Percentiles rank a stretch among this genome's conserved stretches.
These are phyloP conservation scores for Odonthalia washingtoniensis DNA, from an alignment of 31 red algal genomes.

Conservation along the genomic window DNA sequence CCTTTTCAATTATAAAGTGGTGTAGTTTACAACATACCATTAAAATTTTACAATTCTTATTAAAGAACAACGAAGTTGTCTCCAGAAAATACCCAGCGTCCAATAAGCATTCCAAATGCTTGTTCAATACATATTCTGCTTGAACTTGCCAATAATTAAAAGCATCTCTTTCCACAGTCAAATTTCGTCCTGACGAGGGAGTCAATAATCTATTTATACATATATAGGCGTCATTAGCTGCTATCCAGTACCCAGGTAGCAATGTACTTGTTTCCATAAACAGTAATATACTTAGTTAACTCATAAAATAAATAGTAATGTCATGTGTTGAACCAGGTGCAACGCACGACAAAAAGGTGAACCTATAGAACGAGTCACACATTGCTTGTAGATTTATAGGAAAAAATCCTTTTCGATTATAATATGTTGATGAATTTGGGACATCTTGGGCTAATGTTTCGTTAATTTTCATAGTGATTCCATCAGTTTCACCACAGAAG, in stretches of 20 bases:
- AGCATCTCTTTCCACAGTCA: not conserved
- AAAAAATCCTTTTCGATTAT: conserved; percentile 53
- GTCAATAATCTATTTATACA: conserved; percentile 31
- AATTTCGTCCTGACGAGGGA: conserved; percentile 16
- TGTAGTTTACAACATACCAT: too few relatives aligned
- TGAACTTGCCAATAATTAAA: conserved; percentile 13
- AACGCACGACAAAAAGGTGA: too few relatives aligned
- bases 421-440: conserved; percentile 48
- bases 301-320: too few relatives aligned
- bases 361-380: too few relatives aligned
- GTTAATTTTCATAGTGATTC: too few relatives aligned
- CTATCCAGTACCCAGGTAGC: conserved; percentile 26
- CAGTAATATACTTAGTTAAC: too few relatives aligned
- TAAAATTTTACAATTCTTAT: not conserved
- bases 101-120: conserved; percentile 6
- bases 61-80: not conserved
- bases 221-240: conserved; percentile 39
- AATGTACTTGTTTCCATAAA: not conserved
- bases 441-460: conserved; percentile 9
- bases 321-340: too few relatives aligned
- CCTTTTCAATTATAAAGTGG: too few relatives aligned
- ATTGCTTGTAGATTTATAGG: conserved; percentile 46
- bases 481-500: too few relatives aligned
- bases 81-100: not conserved
- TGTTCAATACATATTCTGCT: conserved; percentile 34